Base-by-base conservation (phyloP, 2,329 filamentous ascomycete genomes). In the Colletotrichum tabaci region DNA sequence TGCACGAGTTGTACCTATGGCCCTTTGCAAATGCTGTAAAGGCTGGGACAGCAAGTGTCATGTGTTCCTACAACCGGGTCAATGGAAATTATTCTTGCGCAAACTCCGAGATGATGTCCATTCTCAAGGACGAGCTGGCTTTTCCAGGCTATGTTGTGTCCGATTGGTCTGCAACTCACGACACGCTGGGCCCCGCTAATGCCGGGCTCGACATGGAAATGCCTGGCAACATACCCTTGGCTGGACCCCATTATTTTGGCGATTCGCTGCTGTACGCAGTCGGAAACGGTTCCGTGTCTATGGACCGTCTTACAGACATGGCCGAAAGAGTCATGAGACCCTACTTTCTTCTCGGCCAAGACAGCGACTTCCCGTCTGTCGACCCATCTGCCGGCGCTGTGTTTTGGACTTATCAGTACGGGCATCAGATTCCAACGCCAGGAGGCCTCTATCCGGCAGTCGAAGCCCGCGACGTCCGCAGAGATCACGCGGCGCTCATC, bases 41-140 rank as follows among this genome's bases (percentile, higher is more conserved):
- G 72, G 92, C 91, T 21, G 92, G 92, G 57, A 92, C 94, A 4
- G 91, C 87, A 0, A 89, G 88, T 26, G 86, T 95, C 73, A 95
- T 95, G 93, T 95, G 93, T 81, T 89, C 89, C 9, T 95, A 95
- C 75, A 89, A 92, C 75, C 87, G 87, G 83, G 83, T 90, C 71
- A 92, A 92, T 77, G 23, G 23, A 90, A 90, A 75, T 89, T 86
- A 46, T 88, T 50, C 1, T 3, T 61, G 58, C 30, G 46, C 50
- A 15, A 61, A 61, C 92, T 76, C 88, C 23, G 23, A 26, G 91
- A 94, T 94, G 80, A 81, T 94, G 2, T 82, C 94, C 67, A 95
- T 94, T 12, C 82, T 94, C 46, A 94, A 94, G 78, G 92, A 93
- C 73, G 92, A 94, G 77, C 82, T 94, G 3, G 92, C 92, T 5